These are phyloP conservation scores for Thielaviopsis populi DNA, from an alignment of 2,329 filamentous ascomycete genomes.

Conservation along the genomic window DNA sequence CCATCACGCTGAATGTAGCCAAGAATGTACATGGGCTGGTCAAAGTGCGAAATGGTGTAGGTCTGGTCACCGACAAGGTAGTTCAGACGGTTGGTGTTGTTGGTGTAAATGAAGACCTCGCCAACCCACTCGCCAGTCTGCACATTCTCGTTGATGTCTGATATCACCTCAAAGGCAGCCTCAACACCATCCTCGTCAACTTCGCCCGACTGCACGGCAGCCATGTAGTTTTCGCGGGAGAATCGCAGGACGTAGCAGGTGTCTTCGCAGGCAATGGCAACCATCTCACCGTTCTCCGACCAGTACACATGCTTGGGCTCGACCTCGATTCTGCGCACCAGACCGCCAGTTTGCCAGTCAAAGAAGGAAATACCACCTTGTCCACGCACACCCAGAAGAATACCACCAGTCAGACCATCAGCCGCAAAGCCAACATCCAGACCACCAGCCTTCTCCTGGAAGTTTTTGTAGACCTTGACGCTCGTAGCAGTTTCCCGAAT, in stretches of 20 bases:
- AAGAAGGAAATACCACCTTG: slow-evolving; percentile 92
- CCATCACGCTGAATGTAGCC: slow-evolving; percentile 92
- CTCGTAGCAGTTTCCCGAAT: slow-evolving; percentile 89
- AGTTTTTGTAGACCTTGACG: slow-evolving; percentile 96
- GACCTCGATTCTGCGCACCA: slow-evolving; percentile 84
- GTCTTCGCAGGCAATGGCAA: slow-evolving; percentile 85
- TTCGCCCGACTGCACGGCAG: slow-evolving; percentile 66
- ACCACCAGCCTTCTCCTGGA: slow-evolving; percentile 76
- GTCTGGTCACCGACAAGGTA: slow-evolving; percentile 96
- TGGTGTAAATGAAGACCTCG: slow-evolving; percentile 98
- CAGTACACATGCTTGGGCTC: slow-evolving; percentile 71
- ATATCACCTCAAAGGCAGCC: slow-evolving; percentile 88
- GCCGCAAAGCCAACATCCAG: slow-evolving; percentile 92
- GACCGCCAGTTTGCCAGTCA: slow-evolving; percentile 80
- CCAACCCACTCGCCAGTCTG: slow-evolving; percentile 95
- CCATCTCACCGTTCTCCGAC: slow-evolving; percentile 91
- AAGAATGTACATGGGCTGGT: slow-evolving; percentile 85
- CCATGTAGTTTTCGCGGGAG: slow-evolving; percentile 74
- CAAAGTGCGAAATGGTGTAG: slow-evolving; percentile 94
- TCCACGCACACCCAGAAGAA: slow-evolving; percentile 85
- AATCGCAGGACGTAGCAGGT: slow-evolving; percentile 89
- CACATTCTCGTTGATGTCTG: slow-evolving; percentile 85
- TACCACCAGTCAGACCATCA: slow-evolving; percentile 76
- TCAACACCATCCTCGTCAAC: slow-evolving; percentile 87
- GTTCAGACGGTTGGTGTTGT: slow-evolving; percentile 89